A percentile compares a stretch with the other conserved stretches of the same genome.
These are phyloP conservation scores for Nitzschia palea DNA, from an alignment of 108 stramenopile genomes.

Conservation along the genomic window DNA sequence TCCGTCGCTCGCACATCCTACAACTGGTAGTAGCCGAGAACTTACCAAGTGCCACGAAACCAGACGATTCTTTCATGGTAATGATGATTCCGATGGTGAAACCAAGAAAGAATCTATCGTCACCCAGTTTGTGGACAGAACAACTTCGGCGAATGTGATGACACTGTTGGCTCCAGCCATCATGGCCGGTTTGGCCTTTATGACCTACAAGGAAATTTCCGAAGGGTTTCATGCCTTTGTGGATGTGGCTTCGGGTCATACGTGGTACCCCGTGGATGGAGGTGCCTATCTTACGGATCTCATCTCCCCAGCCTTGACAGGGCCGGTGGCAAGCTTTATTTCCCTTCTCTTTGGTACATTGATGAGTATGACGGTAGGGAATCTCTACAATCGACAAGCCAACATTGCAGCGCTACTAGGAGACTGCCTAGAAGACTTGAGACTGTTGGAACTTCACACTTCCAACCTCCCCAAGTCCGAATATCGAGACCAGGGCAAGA, in stretches of 20 bases:
- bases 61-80: neutral
- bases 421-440: constrained; percentile 7
- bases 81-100: neutral
- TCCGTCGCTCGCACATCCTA: too few species aligned
- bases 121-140: neutral
- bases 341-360: constrained; percentile 57
- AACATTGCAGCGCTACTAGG: neutral
- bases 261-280: constrained; percentile 51
- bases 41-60: neutral
- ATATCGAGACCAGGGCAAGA: neutral
- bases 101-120: neutral
- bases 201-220: neutral
- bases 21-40: too few species aligned
- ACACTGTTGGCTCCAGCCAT: neutral
- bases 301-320: constrained; percentile 57
- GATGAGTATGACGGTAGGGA: constrained; percentile 48
- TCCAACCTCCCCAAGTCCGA: neutral
- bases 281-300: constrained; percentile 47
- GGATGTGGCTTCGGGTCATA: neutral
- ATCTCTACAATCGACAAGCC: constrained; percentile 48
- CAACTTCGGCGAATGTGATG: neutral
- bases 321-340: constrained; percentile 47
- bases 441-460: neutral
- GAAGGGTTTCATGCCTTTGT: constrained; percentile 9
- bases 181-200: neutral